These are phyloP conservation scores for Plantago ovata DNA, from an alignment of 257 asterid species.

Conservation along the genomic window DNA sequence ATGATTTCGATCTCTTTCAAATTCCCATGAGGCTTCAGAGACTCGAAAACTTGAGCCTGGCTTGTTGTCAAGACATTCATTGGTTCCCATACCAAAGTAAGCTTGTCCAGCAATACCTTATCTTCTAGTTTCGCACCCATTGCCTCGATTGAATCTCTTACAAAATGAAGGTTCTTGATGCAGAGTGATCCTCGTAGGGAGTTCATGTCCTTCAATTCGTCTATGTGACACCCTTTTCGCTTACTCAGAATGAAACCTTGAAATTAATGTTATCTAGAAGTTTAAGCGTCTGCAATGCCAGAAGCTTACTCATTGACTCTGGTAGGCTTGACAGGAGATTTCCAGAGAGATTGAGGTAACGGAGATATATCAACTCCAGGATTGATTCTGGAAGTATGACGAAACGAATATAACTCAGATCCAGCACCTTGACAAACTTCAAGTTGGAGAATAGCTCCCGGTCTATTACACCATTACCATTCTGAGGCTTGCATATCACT, in stretches of 20 bases:
- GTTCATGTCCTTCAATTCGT: constrained; percentile 19
- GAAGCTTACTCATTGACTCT: constrained; percentile 15
- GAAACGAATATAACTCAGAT: constrained; percentile 11
- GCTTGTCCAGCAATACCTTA: constrained; percentile 13
- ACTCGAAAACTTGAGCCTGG: not conserved
- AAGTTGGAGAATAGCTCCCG: not conserved
- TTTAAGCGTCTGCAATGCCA: constrained; percentile 22
- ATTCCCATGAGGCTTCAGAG: constrained; percentile 19
- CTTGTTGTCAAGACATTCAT: not conserved
- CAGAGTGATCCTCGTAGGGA: constrained; percentile 29
- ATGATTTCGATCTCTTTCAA: not conserved
- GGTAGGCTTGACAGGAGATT: constrained; percentile 18
- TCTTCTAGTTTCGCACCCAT: constrained; percentile 3
- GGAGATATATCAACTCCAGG: constrained; percentile 9
- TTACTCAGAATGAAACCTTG: constrained; percentile 13
- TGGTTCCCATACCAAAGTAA: constrained; percentile 8
- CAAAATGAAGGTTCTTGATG: constrained; percentile 18
- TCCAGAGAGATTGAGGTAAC: constrained; percentile 24
- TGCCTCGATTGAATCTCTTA: not conserved
- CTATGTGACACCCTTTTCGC: constrained; percentile 10
- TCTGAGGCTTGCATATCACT: not conserved
- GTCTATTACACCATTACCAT: not conserved
- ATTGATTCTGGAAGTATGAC: constrained; percentile 6
- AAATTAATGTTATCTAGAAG: constrained; percentile 18
- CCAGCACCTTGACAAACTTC: constrained; percentile 18